phyloP scores from a whole-genome alignment of 495 filamentous ascomycete species.

The Neurospora cerealis region DNA sequence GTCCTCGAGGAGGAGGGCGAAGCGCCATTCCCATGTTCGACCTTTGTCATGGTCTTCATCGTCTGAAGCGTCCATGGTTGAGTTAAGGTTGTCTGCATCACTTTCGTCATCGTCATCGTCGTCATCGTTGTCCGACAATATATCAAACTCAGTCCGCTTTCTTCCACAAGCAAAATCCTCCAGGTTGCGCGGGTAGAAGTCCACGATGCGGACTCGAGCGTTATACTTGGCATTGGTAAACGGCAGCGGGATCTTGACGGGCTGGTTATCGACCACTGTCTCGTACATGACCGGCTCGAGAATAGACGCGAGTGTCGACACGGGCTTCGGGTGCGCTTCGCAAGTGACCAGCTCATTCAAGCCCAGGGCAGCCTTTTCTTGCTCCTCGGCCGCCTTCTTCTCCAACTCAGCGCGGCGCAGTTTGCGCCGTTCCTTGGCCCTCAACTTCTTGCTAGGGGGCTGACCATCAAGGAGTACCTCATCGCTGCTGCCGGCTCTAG shows the following conservation, averaged over 20 bases:
- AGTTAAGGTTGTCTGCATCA: not conserved
- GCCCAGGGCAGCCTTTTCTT: constrained; percentile 10
- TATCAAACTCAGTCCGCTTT: constrained; percentile 30
- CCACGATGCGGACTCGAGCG: constrained; percentile 60
- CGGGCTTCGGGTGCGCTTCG: constrained; percentile 25
- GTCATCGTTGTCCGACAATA: constrained; percentile 36
- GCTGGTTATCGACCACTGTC: constrained; percentile 22
- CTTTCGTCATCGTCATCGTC: constrained; percentile 23
- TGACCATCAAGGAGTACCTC: constrained; percentile 23
- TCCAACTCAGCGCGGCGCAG: constrained; percentile 4
- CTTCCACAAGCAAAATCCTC: constrained; percentile 60
- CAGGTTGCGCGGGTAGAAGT: constrained; percentile 64
- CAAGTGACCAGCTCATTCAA: constrained; percentile 35
- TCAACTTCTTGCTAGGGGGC: constrained; percentile 17
- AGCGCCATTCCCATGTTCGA: constrained; percentile 67
- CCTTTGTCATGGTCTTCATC: not conserved
- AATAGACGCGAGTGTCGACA: constrained; percentile 40
- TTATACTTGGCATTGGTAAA: constrained; percentile 70
- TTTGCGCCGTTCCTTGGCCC: constrained; percentile 18
- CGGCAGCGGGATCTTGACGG: constrained; percentile 39
- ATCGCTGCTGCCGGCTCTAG: constrained; percentile 6
- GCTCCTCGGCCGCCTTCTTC: constrained; percentile 11
- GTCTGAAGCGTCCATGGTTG: constrained; percentile 5
- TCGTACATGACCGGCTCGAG: constrained; percentile 29
- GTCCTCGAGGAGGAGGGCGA: constrained; percentile 63